Evolutionary conservation across 208 protist species (phyloP), one percentile per base, ranked within the genome.

Genomic region (Trypanosoma avium): DNA sequence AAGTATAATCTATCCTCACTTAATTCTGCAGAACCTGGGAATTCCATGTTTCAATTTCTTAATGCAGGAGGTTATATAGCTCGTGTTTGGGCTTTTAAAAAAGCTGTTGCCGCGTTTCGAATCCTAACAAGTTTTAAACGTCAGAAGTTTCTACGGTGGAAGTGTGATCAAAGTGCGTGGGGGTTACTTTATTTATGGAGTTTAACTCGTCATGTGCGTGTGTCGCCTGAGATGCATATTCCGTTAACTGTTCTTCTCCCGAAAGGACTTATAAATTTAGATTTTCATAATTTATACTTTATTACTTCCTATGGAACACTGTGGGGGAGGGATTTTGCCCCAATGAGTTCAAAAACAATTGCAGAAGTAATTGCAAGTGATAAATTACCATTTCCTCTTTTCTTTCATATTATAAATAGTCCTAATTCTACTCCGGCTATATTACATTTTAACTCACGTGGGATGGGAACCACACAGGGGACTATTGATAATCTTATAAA

Each of bases 151-250:
- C 19, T 46, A 27, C 36, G 27, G 15, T 62, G 52, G 55, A 49
- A 46, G 45, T 72, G 66, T 47, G 66, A 72, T 27, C 66, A 72
- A 38, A 57, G 27, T 21, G 30, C 47, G 7, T 60, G 52, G 56
- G 47, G 30, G 3, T 22, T 61, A 22, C 22, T 72, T 12, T 62
- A 62, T 27, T 7, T 65, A 5, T 66, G 35, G 57, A 59, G 66
- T 24, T 2, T 46, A 7, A 58, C 3, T 5, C 48, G 33, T 3
- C 4, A 61, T 49, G 1, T 21, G 1, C n/a, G 7, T 7, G 5
- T 49, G 24, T 3, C 3, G 4, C 4, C 15, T 15, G 12, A 24
- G 1, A 2, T 47, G 40, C 40, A 6, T 29, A 27, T 61, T 21
- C 50, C 55, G 22, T n/a, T n/a, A n/a, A n/a, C n/a, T n/a, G n/a